Base-by-base conservation (phyloP, 2,329 filamentous ascomycete species). In the Colletotrichum sublineola region DNA sequence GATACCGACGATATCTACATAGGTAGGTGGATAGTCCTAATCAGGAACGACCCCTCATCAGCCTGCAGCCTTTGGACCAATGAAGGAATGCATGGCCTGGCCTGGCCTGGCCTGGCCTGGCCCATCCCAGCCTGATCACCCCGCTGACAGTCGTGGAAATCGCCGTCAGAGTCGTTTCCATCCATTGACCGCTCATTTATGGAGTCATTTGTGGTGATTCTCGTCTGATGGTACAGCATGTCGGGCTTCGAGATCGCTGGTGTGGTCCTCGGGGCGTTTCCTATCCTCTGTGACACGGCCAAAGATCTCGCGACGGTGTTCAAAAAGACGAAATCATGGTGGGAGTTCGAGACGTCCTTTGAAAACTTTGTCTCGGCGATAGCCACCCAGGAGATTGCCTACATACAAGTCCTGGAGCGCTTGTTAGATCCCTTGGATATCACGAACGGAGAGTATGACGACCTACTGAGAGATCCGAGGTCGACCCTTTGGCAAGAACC, bases 231-330 rank as follows among this genome's bases (percentile, higher is more conserved):
- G 12, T 14, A 5, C 14, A 48, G 11, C 18, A 71, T 71, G 68
- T 71, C 68, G 18, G 68, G 68, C 3, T 57, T 71, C 14, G 68
- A 71, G 24, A 46, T 71, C 36, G 68, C 63, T 18, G 68, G 68
- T 20, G 33, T 67, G 5, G 68, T 67, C 18, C 63, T 71, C 3
- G 63, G 68, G 11, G 57, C 63, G 14, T 71, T 71, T 11, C 68
- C 63, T 12, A 46, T 71, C 29, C 38, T 68, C 18, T 68, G 48
- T 24, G 48, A 55, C 18, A 20, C 57, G 14, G 57, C 65, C 29
- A 63, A 55, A 20, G 46, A 63, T 6, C 18, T 55, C 46, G 36
- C 18, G 5, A 36, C 36, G 1, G 31, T 61, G 5, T 42, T 62
- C n/a, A 44, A 24, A 12, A 67, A 62, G 46, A 38, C 56, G 5